These are phyloP conservation scores for Fusarium fracticaudum DNA, from an alignment of 2,329 filamentous ascomycete species.

Conservation along the genomic window DNA sequence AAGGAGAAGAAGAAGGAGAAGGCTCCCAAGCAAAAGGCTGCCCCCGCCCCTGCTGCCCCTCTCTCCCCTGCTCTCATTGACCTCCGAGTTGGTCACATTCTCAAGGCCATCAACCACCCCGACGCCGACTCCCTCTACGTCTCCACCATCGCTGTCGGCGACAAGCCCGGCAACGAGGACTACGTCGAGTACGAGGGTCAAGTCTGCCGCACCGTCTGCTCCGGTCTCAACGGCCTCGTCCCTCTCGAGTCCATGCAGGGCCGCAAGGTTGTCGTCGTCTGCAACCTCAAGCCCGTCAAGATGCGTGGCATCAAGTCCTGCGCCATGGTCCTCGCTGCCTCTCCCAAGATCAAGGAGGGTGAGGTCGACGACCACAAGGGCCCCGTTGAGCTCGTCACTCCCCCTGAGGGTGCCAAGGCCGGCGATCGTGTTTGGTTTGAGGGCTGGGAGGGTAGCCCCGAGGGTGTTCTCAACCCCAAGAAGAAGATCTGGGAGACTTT, in stretches of 20 bases:
- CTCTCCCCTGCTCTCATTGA: constrained; percentile 89
- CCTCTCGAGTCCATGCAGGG: constrained; percentile 97
- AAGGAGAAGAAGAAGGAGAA: constrained; percentile 97
- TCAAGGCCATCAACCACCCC: constrained; percentile 94
- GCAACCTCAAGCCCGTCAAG: constrained; percentile 98
- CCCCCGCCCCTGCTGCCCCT: constrained; percentile 75
- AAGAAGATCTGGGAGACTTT: constrained; percentile 99
- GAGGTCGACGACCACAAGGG: constrained; percentile 83
- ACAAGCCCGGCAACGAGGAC: constrained; percentile 82
- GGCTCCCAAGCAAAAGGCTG: constrained; percentile 77
- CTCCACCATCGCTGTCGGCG: constrained; percentile 93
- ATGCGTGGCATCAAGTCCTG: constrained; percentile 87
- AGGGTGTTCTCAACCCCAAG: constrained; percentile 96
- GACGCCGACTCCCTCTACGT: constrained; percentile 97
- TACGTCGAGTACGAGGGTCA: constrained; percentile 92
- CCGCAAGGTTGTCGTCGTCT: constrained; percentile 93
- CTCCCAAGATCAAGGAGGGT: constrained; percentile 82
- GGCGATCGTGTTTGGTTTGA: constrained; percentile 94
- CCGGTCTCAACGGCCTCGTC: constrained; percentile 90
- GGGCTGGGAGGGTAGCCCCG: constrained; percentile 92
- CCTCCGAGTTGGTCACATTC: constrained; percentile 94
- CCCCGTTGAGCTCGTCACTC: constrained; percentile 90
- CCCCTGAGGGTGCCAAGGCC: constrained; percentile 79
- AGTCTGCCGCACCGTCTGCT: constrained; percentile 94
- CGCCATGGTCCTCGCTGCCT: constrained; percentile 95